Evolutionary conservation across 306 rosid species (phyloP), one percentile per base, ranked within the genome.

Genomic region (Purshia tridentata): DNA sequence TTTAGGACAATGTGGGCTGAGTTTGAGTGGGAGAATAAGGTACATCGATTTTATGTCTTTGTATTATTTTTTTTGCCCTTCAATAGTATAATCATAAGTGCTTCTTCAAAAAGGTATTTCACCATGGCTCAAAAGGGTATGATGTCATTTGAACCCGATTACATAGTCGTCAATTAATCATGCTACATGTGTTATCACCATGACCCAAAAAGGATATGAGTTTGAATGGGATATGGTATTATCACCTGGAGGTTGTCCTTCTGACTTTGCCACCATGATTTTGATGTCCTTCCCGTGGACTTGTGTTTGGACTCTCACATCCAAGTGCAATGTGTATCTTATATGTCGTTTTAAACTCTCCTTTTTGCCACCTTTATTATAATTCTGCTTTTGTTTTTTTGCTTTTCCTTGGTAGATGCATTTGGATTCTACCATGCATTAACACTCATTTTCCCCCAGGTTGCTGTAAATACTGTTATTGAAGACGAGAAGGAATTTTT

Each of bases 1-100:
- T 95, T 95, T 56, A 88, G 99, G 83, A 88, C 97, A 42, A 95
- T 95, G 99, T 95, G 99, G 99, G 99, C 99, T 50, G 99, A 95
- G 71, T 95, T 95, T 81, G 99, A 95, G 74, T 95, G 99, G 99
- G 99, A 95, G 78, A 95, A 95, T 84, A 95, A 95, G 98, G 99
- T 95, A 90, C 6, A 42, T 29, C 55, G 49, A 18, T 65, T 57
- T 39, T 8, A 49, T 37, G 6, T 48, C 51, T 54, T 77, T 53
- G 35, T 35, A n/a, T 49, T 53, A 75, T 42, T 48, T 61, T 49
- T 39, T 41, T 39, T 65, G 29, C 41, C 11, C 50, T 37, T 39
- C 39, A 16, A 52, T 52, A 20, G 52, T 35, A 18, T 22, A n/a
- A 56, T 42, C 66, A 11, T 15, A 2, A 60, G 42, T 9, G 46